Base-by-base conservation (phyloP, 2,329 filamentous ascomycete genomes). In the Epichloe scottii region DNA sequence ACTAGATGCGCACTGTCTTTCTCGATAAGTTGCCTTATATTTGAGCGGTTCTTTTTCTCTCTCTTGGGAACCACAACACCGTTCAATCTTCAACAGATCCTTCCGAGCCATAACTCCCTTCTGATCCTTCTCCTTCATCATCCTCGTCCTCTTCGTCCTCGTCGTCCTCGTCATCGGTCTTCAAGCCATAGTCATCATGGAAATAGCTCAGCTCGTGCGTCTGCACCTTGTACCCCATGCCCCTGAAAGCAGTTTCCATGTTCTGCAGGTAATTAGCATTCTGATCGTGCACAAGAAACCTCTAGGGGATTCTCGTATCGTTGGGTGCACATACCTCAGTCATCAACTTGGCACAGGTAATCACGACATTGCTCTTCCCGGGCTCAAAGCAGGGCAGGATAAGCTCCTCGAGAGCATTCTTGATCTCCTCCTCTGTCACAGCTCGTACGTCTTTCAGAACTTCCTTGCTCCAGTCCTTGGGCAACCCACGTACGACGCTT, bases 281-380 rank as follows among this genome's bases (percentile, higher is more conserved):
- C 7, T 8, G 17, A 15, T 6, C 26, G 6, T 17, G 39, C 19
- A 75, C 82, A 70, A 3, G 26, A 30, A 4, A 30, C 26, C 26
- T 30, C 26, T 11, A 11, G 26, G 21, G 26, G 3, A 30, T 30
- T 30, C 8, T 30, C 8, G 26, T 30, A 10, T 30, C 26, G 3
- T 30, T 30, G 26, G 26, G 6, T 14, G 39, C 19, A 75, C 82
- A 70, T 71, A 93, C 88, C 74, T 95, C 87, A 59, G 84, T 76
- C 78, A 96, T 85, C 46, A 89, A 78, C 15, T 85, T 84, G 19
- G 89, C 87, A 64, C 91, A 96, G 7, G 91, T 95, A 48, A 96
- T 77, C 3, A 96, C 82, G 49, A 96, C 71, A 63, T 97, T 94
- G 56, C 89, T 84, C 64, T 78, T 88, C 19, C 83, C 81, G 0